Evolutionary conservation across 2,329 filamentous ascomycete genomes (phyloP).

Genomic region (Eurotiales sp.): DNA sequence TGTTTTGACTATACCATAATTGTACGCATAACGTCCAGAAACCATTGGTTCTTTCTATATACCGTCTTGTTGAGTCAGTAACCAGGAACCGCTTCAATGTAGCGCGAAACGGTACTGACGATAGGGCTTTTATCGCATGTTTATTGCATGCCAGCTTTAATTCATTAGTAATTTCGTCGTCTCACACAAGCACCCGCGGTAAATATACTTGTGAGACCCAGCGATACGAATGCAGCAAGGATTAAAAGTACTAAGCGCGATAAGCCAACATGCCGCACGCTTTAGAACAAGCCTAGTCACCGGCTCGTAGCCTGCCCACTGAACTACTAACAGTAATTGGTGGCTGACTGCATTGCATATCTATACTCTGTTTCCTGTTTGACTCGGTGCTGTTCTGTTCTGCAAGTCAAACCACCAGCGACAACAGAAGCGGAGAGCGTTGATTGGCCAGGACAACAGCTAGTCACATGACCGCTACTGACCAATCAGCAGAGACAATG

Average conservation of each 20-base stretch:
- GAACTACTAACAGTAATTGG: too few relatives aligned
- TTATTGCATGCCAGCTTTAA: too few relatives aligned
- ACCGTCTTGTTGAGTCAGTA: neutral
- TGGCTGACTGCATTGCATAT: too few relatives aligned
- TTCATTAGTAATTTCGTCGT: too few relatives aligned
- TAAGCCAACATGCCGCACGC: neutral
- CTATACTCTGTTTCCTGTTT: too few relatives aligned
- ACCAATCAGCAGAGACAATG: neutral
- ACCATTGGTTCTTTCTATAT: neutral
- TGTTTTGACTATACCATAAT: conserved; percentile 13
- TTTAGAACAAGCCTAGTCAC: too few relatives aligned
- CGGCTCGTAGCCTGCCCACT: too few relatives aligned
- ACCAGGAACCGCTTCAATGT: neutral
- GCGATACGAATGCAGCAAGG: neutral
- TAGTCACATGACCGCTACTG: neutral
- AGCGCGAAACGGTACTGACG: too few relatives aligned
- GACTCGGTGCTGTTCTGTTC: neutral
- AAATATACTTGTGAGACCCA: too few relatives aligned
- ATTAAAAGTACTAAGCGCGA: conserved; percentile 7
- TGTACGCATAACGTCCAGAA: conserved; percentile 9
- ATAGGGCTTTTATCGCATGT: too few relatives aligned
- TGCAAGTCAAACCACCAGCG: neutral
- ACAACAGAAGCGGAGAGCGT: neutral
- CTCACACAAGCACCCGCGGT: too few relatives aligned
- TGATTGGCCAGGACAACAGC: neutral